Evolutionary conservation across 1,284 basidiomycete genomes (phyloP), one percentile per base, ranked within the genome.

Genomic region (Uromyces viciae-fabae): DNA sequence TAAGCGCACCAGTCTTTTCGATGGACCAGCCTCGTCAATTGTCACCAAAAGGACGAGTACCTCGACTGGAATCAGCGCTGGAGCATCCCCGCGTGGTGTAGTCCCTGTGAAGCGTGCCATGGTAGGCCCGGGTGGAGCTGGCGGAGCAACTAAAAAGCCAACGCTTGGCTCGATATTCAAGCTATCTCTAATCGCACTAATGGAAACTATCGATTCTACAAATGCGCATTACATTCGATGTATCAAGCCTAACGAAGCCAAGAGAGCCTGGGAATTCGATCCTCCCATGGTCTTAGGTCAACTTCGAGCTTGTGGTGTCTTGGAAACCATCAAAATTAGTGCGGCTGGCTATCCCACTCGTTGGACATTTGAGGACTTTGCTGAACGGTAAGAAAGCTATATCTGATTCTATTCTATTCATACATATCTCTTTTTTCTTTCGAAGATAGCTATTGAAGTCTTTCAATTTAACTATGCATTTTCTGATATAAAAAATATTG

Each of bases 171-270:
- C 94, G 7, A 99, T 99, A 86, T 99, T 99, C 90, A 99, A 99
- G 86, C 91, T 92, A 4, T 98, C 95, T 0, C 88, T 99, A 68
- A 92, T 94, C 85, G 93, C 91, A 75, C 88, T 99, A 66, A 99
- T 99, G 96, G 94, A 96, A 72, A 99, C 97, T 0, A 92, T 99
- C 83, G 93, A 94, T 84, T 92, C 94, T 82, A 99, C 97, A 31
- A 98, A 99, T 84, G 97, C 98, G 0, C 97, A 99, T 86, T 99
- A 99, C 86, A 99, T 99, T 84, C 92, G 97, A 76, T 99, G 97
- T 87, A 99, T 99, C 89, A 99, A 99, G 87, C 97, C 97, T 1
- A 99, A 99, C 86, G 97, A 99, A 85, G 90, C 90, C 82, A 99
- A 99, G 88, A 91, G 90, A 82, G 95, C 97, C 28, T 99, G 97